Evolutionary conservation across 352 stramenopile species (phyloP).

Genomic region (Globisporangium canariense): DNA sequence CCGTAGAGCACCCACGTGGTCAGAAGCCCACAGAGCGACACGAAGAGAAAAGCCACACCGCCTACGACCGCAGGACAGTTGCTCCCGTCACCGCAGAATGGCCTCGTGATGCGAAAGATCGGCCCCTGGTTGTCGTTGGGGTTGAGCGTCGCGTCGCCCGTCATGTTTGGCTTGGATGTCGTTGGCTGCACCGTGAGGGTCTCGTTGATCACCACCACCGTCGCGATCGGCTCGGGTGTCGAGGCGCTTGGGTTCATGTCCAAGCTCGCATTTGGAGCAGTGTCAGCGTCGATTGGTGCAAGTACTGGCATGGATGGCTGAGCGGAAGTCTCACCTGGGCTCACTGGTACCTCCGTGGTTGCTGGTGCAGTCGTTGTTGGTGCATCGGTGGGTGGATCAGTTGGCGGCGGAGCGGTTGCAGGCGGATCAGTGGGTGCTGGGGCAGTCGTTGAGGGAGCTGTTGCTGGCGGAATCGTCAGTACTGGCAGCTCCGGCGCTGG

Average conservation of each 20-base stretch:
- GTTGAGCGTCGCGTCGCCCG: slow-evolving; percentile 11
- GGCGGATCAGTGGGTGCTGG: not conserved
- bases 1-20: slow-evolving; percentile 37
- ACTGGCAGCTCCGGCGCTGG: slow-evolving; percentile 14
- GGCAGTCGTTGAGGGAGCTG: too few relatives aligned
- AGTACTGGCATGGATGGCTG: not conserved
- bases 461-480: not conserved
- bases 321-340: not conserved
- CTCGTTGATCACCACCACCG: not conserved
- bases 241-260: not conserved
- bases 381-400: not conserved
- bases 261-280: not conserved
- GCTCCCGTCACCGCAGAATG: slow-evolving; percentile 45
- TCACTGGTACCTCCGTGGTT: not conserved
- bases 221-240: not conserved
- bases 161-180: not conserved
- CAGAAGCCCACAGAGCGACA: slow-evolving; percentile 53
- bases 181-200: not conserved
- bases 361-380: not conserved
- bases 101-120: slow-evolving; percentile 13
- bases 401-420: not conserved
- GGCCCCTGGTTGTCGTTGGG: slow-evolving; percentile 22
- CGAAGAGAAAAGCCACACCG: slow-evolving; percentile 41
- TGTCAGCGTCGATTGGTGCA: not conserved
- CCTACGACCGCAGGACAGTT: slow-evolving; percentile 68